A percentile compares a stretch with the other conserved stretches of the same genome.
Evolutionary conservation across 768 basidiomycete genomes (phyloP).

Genomic region (Mrakia gelida): DNA sequence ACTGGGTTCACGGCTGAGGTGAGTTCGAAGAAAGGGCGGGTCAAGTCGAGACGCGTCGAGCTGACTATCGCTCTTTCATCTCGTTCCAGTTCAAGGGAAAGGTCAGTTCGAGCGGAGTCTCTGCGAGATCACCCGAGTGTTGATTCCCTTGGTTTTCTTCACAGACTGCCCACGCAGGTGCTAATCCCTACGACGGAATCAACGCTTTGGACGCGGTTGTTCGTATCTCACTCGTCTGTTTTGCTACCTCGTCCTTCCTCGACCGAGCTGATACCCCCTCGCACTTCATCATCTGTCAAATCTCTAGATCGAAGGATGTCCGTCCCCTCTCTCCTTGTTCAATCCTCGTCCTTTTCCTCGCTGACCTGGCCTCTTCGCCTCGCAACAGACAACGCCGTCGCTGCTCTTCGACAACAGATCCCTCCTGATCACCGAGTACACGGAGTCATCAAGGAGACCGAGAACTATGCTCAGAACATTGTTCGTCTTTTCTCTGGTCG

Average conservation of each 20-base stretch:
- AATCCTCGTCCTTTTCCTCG: neutral
- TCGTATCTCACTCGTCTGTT: constrained; percentile 9
- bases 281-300: neutral
- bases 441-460: constrained; percentile 17
- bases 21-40: neutral
- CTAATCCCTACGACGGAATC: constrained; percentile 37
- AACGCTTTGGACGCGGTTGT: constrained; percentile 38
- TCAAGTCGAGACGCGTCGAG: neutral
- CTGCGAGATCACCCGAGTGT: too few species aligned
- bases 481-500: neutral
- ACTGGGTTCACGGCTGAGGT: constrained; percentile 36
- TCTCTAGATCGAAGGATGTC: constrained; percentile 25
- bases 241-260: too few species aligned
- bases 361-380: neutral
- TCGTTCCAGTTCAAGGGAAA: constrained; percentile 31
- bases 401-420: constrained; percentile 37
- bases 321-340: neutral
- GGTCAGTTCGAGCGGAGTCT: too few species aligned
- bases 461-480: constrained; percentile 20
- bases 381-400: constrained; percentile 33
- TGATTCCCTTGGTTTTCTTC: too few species aligned
- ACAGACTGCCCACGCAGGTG: constrained; percentile 38
- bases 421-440: constrained; percentile 21
- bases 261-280: too few species aligned
- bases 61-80: neutral